Evolutionary conservation across 345 rosid genomes (phyloP), one percentile per base, ranked within the genome.

Genomic region (Lepidium africanum): DNA sequence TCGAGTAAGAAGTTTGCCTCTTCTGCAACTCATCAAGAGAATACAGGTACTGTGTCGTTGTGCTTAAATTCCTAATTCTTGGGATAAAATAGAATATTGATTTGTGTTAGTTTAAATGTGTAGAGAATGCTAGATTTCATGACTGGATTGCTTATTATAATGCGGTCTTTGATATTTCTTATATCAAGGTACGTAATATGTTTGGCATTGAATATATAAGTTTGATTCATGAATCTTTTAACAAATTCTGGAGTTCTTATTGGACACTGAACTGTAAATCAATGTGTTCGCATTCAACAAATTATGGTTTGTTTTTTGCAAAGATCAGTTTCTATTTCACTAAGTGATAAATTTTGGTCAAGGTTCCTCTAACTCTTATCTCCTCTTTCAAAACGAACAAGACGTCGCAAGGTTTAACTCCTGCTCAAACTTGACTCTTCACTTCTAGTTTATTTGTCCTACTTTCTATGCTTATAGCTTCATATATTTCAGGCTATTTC

Each of bases 101-200:
- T 6, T 25, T 49, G 36, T 59, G 25, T 14, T 39, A 57, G 48
- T 58, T 65, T 21, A 10, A 9, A 56, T 50, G 41, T 74, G 78
- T 69, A 93, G 97, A 79, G 40, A 84, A 76, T 52, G 84, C 82
- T 8, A 81, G 85, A n/a, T 67, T 88, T 14, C 63, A 70, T 39
- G 85, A 82, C 15, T 93, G 97, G 97, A 53, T 79, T 54, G 92
- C 92, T 17, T 97, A 94, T 81, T 79, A 87, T 66, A 90, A 93
- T 72, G 96, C 95, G 2, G 81, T 88, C 9, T 88, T 93, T 51
- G 96, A 93, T 77, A 41, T 88, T 41, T 81, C 86, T 50, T 93
- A 97, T 96, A 90, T 84, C 81, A 93, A 87, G 98, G 95, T 89
- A 62, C 30, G 40, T 10, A 13, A 0, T 50, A 25, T 14, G 23